Conservation (phyloP, 2,329 filamentous ascomycete species). For the Monosporascus sp. region DNA sequence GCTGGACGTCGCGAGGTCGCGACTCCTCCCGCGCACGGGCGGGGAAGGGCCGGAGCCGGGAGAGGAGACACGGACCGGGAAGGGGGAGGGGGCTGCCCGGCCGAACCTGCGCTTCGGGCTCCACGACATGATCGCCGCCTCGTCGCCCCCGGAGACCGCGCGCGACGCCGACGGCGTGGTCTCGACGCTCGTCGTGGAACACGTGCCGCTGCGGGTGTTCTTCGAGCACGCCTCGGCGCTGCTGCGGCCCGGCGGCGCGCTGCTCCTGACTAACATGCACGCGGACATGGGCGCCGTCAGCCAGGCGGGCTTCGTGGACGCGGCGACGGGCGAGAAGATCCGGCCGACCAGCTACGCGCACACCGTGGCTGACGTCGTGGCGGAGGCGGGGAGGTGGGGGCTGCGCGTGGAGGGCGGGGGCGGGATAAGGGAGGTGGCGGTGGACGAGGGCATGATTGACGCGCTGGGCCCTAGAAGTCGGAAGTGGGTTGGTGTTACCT, state of each 20-base stretch:
- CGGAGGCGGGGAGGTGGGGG: constrained; percentile 39
- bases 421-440: constrained; percentile 34
- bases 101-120: constrained; percentile 22
- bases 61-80: neutral
- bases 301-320: constrained; percentile 58
- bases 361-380: constrained; percentile 44
- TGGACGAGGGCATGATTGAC: constrained; percentile 52
- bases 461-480: constrained; percentile 53
- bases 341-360: constrained; percentile 55
- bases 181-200: constrained; percentile 60
- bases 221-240: constrained; percentile 42
- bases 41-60: too few relatives aligned
- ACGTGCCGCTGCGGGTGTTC: constrained; percentile 46
- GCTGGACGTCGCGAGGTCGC: constrained; percentile 45
- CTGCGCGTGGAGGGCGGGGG: constrained; percentile 36
- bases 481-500: constrained; percentile 57
- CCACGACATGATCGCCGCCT: constrained; percentile 34
- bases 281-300: constrained; percentile 54
- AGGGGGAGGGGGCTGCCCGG: neutral
- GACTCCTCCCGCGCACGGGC: constrained; percentile 19
- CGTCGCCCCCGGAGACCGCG: constrained; percentile 14
- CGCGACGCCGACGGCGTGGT: constrained; percentile 41
- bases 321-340: constrained; percentile 48
- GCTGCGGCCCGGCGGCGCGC: constrained; percentile 41
- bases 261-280: constrained; percentile 66